Evolutionary conservation across 73 alveolate species (phyloP).

Genomic region (Tetrahymena borealis): DNA sequence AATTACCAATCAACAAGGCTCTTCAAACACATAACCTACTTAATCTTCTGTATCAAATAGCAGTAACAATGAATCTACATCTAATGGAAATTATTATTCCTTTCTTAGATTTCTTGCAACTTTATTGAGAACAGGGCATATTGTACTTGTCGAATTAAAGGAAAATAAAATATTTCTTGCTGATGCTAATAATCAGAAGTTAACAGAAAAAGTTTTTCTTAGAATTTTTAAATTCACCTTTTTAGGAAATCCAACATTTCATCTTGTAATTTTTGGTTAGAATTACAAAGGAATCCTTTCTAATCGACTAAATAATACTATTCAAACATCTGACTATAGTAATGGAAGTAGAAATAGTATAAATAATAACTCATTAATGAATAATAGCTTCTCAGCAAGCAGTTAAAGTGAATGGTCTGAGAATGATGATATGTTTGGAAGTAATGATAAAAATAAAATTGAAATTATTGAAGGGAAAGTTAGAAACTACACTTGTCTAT

Average conservation of each 20-base stretch:
- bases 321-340: not conserved
- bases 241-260: not conserved
- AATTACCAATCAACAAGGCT: not conserved
- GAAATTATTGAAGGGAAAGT: not conserved
- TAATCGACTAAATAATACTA: not conserved
- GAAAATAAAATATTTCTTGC: not conserved
- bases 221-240: not conserved
- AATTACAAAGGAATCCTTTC: not conserved
- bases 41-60: no score
- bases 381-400: not conserved
- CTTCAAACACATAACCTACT: not conserved
- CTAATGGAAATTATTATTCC: not conserved
- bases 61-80: no score
- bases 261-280: not conserved
- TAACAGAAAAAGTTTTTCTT: not conserved
- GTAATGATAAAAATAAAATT: not conserved
- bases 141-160: not conserved
- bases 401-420: not conserved
- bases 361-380: not conserved
- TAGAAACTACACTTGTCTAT: not conserved
- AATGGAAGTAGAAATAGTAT: not conserved
- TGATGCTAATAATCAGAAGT: not conserved
- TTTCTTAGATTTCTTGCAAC: not conserved
- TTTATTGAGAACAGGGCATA: not conserved
- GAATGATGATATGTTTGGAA: not conserved